phyloP scores from a whole-genome alignment of 192 early-diverging fungal species.

The Coemansia furcata region DNA sequence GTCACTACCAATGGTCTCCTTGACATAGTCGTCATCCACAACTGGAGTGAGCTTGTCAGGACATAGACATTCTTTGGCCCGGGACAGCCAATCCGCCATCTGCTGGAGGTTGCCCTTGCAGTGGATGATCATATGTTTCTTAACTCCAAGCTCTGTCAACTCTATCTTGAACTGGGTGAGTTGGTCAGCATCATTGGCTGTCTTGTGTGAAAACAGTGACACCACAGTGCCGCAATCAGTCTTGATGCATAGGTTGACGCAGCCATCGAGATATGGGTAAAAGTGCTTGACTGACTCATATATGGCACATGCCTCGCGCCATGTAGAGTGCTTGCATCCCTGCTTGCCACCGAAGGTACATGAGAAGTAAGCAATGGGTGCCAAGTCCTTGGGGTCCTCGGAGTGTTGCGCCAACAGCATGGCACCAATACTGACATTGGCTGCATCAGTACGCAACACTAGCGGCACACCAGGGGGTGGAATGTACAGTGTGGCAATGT shows the following conservation, averaged over 20 bases:
- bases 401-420: slow-evolving; percentile 19
- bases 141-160: too few relatives aligned
- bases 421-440: slow-evolving; percentile 15
- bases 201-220: too few relatives aligned
- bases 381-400: slow-evolving; percentile 3
- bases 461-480: slow-evolving; percentile 21
- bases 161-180: too few relatives aligned
- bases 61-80: too few relatives aligned
- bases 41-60: too few relatives aligned
- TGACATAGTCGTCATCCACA: too few relatives aligned
- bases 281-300: slow-evolving; percentile 18
- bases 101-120: too few relatives aligned
- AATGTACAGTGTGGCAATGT: slow-evolving; percentile 7
- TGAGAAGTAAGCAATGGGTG: slow-evolving; percentile 22
- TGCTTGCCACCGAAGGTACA: slow-evolving; percentile 16
- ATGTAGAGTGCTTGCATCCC: slow-evolving; percentile 13
- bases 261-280: slow-evolving; percentile 29
- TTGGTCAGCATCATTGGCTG: too few relatives aligned
- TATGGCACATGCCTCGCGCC: slow-evolving; percentile 17
- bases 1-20: too few relatives aligned
- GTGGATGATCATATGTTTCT: too few relatives aligned
- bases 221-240: slow-evolving; percentile 18
- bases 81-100: too few relatives aligned
- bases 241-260: slow-evolving; percentile 19
- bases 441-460: slow-evolving; percentile 17